A percentile compares a stretch with the other conserved stretches of the same genome.
phyloP scores from a whole-genome alignment of 2,329 filamentous ascomycete genomes.

The Pseudocercospora vitis region DNA sequence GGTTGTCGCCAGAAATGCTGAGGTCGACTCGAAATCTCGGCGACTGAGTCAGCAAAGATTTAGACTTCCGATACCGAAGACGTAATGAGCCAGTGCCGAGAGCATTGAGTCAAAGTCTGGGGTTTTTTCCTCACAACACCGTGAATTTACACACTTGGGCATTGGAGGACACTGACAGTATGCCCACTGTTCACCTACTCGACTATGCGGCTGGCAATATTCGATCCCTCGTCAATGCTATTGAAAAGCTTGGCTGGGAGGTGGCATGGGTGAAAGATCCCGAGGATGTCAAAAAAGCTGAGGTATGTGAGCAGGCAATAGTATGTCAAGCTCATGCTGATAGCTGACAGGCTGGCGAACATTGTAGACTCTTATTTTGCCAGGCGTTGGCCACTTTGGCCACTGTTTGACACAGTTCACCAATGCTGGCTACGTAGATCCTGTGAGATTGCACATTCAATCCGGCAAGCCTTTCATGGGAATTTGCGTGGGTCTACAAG shows the following conservation, averaged over 20 bases:
- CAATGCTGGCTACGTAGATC: constrained; percentile 77
- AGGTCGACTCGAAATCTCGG: constrained; percentile 7
- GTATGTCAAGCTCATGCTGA: constrained; percentile 29
- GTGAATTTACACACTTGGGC: too few species aligned
- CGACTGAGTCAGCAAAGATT: constrained; percentile 1
- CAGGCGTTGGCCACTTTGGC: constrained; percentile 95
- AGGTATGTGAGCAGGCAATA: constrained; percentile 56
- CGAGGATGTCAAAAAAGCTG: constrained; percentile 78
- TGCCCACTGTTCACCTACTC: constrained; percentile 76
- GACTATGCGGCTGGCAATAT: constrained; percentile 97
- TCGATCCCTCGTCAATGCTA: constrained; percentile 92
- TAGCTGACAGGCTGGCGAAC: constrained; percentile 32
- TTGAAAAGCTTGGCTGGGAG: constrained; percentile 89
- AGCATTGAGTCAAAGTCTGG: constrained; percentile 9
- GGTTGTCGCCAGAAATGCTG: constrained; percentile 6
- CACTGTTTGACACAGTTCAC: constrained; percentile 87
- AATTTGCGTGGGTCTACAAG: constrained; percentile 93
- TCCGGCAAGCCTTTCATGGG: constrained; percentile 97
- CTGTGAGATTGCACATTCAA: constrained; percentile 77
- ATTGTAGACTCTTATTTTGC: constrained; percentile 82
- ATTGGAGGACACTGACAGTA: constrained; percentile 37
- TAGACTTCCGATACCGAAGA: constrained; percentile 4
- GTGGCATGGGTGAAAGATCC: constrained; percentile 90
- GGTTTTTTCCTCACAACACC: constrained; percentile 4
- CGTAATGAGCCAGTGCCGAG: neutral